Evolutionary conservation across 1,139 yeast genomes (phyloP).

Genomic region (Debaryomyces coudertii): DNA sequence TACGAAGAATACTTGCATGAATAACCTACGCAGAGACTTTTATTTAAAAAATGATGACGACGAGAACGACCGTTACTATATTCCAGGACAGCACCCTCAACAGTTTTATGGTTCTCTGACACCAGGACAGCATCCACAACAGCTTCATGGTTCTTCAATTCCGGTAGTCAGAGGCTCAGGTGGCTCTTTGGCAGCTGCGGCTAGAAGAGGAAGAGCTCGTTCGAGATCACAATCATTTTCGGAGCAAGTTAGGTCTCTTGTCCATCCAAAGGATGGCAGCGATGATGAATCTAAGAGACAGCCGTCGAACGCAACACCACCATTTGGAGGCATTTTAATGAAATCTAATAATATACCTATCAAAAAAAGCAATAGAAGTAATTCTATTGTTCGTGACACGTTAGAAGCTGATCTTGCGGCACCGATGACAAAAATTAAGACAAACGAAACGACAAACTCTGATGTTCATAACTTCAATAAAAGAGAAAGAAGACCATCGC

Average conservation of each 20-base stretch:
- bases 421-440: constrained; percentile 35
- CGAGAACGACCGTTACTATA: constrained; percentile 15
- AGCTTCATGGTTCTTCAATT: constrained; percentile 4
- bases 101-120: not conserved
- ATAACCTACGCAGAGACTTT: constrained; percentile 25
- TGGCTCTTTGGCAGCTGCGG: constrained; percentile 13
- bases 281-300: constrained; percentile 5
- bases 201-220: constrained; percentile 24
- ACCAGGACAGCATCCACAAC: no score
- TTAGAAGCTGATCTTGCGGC: constrained; percentile 34
- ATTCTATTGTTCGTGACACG: constrained; percentile 20
- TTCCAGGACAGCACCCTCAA: not conserved
- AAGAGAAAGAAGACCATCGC: constrained; percentile 36
- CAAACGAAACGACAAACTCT: constrained; percentile 36
- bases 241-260: constrained; percentile 33
- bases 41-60: constrained; percentile 30
- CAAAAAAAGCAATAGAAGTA: constrained; percentile 20
- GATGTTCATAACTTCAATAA: constrained; percentile 15
- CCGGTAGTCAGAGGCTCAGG: constrained; percentile 7
- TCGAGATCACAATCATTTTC: constrained; percentile 37
- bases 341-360: constrained; percentile 10
- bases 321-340: constrained; percentile 16
- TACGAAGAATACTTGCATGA: constrained; percentile 14
- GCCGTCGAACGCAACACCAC: constrained; percentile 4
- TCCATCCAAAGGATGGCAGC: constrained; percentile 25